Conservation (phyloP, 192 early-diverging fungal genomes). For the Chytriomyces confervae region DNA sequence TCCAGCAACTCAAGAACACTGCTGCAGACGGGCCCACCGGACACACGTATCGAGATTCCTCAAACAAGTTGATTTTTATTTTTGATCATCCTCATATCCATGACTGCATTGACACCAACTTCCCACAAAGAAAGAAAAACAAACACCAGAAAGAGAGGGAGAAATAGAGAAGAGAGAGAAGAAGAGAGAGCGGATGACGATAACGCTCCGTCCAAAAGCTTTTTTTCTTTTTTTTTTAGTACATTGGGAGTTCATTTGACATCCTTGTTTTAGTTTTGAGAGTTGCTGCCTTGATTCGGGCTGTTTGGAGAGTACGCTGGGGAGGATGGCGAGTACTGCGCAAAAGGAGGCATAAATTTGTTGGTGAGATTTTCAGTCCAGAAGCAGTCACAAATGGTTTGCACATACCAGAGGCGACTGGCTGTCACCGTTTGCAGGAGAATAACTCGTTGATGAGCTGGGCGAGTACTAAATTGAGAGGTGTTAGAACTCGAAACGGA, state of each 20-base stretch:
- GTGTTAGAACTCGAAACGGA: constrained; percentile 30
- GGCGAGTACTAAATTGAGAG: constrained; percentile 50
- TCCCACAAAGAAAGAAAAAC: neutral
- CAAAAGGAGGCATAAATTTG: neutral
- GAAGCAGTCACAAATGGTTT: neutral
- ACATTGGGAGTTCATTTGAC: neutral
- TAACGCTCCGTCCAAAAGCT: neutral
- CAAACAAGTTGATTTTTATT: neutral
- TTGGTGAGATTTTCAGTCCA: neutral
- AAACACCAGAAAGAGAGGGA: neutral
- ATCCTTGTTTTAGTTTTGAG: neutral
- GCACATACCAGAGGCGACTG: constrained; percentile 19
- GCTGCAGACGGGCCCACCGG: too few relatives aligned
- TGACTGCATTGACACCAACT: neutral
- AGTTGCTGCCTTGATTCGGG: constrained; percentile 25
- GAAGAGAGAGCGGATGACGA: neutral
- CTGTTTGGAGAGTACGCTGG: constrained; percentile 71
- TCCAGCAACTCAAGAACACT: too few relatives aligned
- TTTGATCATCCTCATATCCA: neutral
- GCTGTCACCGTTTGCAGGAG: constrained; percentile 27
- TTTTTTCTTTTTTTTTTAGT: constrained; percentile 4
- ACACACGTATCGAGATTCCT: neutral
- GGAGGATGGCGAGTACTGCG: constrained; percentile 61
- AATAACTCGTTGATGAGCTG: constrained; percentile 45
- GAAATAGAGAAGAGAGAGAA: neutral